Evolutionary conservation across 345 rosid species (phyloP).

Genomic region (Eucalyptus albens): DNA sequence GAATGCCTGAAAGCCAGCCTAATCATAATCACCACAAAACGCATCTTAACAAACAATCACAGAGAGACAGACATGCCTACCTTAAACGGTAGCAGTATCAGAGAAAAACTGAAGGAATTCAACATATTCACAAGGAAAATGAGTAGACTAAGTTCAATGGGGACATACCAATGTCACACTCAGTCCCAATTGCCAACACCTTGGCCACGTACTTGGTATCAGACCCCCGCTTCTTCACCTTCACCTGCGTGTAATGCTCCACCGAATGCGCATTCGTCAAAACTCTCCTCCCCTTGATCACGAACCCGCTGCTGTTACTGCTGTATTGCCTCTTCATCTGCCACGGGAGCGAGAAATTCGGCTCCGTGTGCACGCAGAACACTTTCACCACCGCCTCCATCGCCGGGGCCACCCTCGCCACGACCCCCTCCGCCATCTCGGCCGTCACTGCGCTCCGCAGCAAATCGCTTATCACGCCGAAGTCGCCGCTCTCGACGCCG

Average conservation of each 20-base stretch:
- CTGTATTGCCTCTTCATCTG: constrained; percentile 84
- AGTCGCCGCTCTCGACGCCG: constrained; percentile 2
- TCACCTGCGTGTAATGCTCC: constrained; percentile 85
- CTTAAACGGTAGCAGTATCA: not conserved
- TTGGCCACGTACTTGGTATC: constrained; percentile 84
- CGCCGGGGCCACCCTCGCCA: constrained; percentile 47
- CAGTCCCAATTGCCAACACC: constrained; percentile 79
- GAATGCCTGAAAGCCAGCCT: not conserved
- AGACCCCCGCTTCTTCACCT: constrained; percentile 82
- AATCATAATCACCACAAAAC: not conserved
- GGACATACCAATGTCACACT: constrained; percentile 76
- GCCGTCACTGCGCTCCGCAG: not conserved
- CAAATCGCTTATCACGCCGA: not conserved
- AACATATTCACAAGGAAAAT: not conserved
- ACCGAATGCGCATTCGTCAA: constrained; percentile 90
- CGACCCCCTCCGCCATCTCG: not conserved
- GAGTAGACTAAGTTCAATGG: not conserved
- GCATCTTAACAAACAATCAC: not conserved
- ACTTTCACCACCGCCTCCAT: constrained; percentile 94
- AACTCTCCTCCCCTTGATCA: constrained; percentile 59
- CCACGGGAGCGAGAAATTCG: constrained; percentile 88
- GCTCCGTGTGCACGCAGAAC: constrained; percentile 86
- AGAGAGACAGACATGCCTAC: not conserved
- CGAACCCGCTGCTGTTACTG: constrained; percentile 78
- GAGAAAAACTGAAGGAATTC: not conserved